Base-by-base conservation (phyloP, 1,284 basidiomycete species). In the Chondrostereum purpureum region DNA sequence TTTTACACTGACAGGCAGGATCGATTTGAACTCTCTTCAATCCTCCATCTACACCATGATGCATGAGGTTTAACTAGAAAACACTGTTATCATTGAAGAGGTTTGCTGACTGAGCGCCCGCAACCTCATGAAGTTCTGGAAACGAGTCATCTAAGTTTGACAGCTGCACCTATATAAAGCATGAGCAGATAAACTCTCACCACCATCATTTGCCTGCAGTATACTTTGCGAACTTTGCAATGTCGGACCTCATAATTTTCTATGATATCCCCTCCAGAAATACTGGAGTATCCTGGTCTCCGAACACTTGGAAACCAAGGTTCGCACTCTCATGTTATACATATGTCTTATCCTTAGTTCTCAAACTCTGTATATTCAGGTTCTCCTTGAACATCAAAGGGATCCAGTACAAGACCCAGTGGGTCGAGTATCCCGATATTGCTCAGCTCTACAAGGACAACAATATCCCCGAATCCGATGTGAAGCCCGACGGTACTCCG, bases 391-490 rank as follows among this genome's bases (percentile, higher is more conserved):
- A 71, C 47, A 67, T 57, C 56, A 74, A 74, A 50, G 53, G 59
- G 1, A 50, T 73, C 10, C 57, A 64, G 1, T 69, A 68, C 58
- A 57, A 57, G 31, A 73, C 68, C 12, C 61, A 59, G 24, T 72
- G 66, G 65, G 43, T 73, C 6, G 65, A 67, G 39, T 69, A 61
- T 37, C 63, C 64, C 1, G 69, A 73, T 21, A 65, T 73, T 49
- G 64, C 59, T 31, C 42, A 52, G 1, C 47, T 55, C 1, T 60
- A 68, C 53, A 60, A 57, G 50, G 68, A 69, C 10, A 55, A 57
- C 36, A 69, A 65, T 64, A 52, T 68, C 20, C 62, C 64, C 33
- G 64, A 23, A 12, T 16, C 37, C 4, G 46, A 20, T 23, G 56
- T 56, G 10, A 59, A 56, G 24, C 35, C 51, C 11, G 57, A 64